Evolutionary conservation across 2,329 filamentous ascomycete genomes (phyloP).

Genomic region (Alternaria infectoria): DNA sequence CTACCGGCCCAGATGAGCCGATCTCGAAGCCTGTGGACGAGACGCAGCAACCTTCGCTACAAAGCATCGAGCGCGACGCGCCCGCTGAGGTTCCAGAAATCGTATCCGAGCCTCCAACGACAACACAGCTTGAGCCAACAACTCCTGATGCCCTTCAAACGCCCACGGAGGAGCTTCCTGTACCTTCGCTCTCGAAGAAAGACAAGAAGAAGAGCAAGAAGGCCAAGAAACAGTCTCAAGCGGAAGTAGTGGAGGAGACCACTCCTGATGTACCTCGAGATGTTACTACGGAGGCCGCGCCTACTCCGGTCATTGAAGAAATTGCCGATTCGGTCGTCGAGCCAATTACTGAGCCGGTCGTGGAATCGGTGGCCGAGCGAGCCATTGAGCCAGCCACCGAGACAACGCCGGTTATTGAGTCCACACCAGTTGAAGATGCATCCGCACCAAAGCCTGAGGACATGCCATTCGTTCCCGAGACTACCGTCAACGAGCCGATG

Average conservation of each 20-base stretch:
- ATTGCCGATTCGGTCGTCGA: not conserved
- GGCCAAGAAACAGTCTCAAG: constrained; percentile 25
- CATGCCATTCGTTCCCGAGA: not conserved
- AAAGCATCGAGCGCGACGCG: not conserved
- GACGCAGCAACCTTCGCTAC: not conserved
- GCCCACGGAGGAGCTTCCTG: constrained; percentile 10
- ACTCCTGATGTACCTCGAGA: constrained; percentile 8
- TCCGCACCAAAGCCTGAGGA: not conserved
- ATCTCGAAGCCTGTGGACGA: not conserved
- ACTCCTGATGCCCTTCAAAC: constrained; percentile 13
- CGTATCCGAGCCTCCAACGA: constrained; percentile 1
- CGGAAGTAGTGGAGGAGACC: constrained; percentile 9
- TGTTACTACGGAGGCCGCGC: not conserved
- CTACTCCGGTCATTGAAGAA: not conserved
- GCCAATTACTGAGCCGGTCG: not conserved
- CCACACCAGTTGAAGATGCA: not conserved
- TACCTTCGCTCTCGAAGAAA: constrained; percentile 19
- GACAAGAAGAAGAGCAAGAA: constrained; percentile 36
- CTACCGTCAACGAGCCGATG: not conserved
- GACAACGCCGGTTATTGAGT: not conserved
- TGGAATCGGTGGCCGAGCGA: not conserved
- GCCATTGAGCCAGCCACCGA: not conserved
- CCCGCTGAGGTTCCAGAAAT: not conserved
- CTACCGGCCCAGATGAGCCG: not conserved
- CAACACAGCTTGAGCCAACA: constrained; percentile 10